These are phyloP conservation scores for Azolla pinnata DNA, from an alignment of 75 land plant genomes.

Conservation along the genomic window DNA sequence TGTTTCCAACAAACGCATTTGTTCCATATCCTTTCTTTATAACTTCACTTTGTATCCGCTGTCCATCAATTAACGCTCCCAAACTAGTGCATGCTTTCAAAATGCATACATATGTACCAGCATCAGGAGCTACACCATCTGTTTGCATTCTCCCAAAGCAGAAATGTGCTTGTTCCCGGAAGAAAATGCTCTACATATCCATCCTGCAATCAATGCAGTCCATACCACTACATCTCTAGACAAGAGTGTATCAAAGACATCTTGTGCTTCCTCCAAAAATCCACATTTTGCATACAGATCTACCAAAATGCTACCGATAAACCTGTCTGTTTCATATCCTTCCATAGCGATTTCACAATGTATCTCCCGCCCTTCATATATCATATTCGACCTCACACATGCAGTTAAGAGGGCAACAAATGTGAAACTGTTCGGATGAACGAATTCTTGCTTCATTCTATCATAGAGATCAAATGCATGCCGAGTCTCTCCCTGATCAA, in stretches of 20 bases:
- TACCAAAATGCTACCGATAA: slow-evolving; percentile 15
- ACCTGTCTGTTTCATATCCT: slow-evolving; percentile 13
- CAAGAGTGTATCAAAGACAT: slow-evolving; percentile 13
- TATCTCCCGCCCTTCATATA: slow-evolving; percentile 16
- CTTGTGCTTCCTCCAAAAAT: slow-evolving; percentile 13
- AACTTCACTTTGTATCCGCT: slow-evolving; percentile 25
- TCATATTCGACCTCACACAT: slow-evolving; percentile 6
- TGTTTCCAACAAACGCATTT: too few relatives aligned
- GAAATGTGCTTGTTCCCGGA: too few relatives aligned
- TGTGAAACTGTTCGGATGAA: slow-evolving; percentile 21
- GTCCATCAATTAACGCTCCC: slow-evolving; percentile 21
- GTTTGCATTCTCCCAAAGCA: slow-evolving; percentile 25
- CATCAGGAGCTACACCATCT: slow-evolving; percentile 14
- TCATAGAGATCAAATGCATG: slow-evolving; percentile 10
- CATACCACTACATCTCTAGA: slow-evolving; percentile 15
- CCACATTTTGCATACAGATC: slow-evolving; percentile 25
- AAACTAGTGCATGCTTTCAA: slow-evolving; percentile 26
- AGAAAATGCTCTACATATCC: too few relatives aligned
- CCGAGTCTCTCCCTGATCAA: slow-evolving; percentile 7
- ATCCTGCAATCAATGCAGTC: slow-evolving; percentile 18
- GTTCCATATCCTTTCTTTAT: too few relatives aligned
- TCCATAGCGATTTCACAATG: slow-evolving; percentile 11
- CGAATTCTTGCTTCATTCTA: slow-evolving; percentile 7
- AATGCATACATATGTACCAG: slow-evolving; percentile 13
- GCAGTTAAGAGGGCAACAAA: slow-evolving; percentile 21